Evolutionary conservation across 139 green algal species (phyloP).

Genomic region (Tetradesmus obliquus): DNA sequence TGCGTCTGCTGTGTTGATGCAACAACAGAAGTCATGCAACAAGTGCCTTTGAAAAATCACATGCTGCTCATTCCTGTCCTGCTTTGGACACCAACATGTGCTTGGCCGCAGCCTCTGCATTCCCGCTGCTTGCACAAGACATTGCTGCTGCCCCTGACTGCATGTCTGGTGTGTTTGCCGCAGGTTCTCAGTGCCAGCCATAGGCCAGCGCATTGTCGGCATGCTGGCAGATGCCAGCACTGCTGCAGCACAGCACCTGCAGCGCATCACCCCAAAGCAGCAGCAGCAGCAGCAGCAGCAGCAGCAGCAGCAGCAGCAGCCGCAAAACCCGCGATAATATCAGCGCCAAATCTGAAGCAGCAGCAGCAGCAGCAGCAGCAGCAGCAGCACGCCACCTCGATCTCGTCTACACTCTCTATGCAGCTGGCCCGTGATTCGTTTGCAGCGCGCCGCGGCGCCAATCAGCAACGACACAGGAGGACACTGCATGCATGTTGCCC

Average conservation of each 20-base stretch:
- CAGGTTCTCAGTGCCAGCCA: constrained; percentile 25
- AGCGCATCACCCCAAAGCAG: not conserved
- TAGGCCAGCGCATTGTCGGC: not conserved
- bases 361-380: not conserved
- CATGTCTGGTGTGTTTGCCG: not conserved
- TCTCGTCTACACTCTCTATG: not conserved
- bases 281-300: not conserved
- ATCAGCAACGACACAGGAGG: not conserved
- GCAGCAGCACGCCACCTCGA: not conserved
- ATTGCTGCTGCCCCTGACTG: no score
- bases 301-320: constrained; percentile 13
- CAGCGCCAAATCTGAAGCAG: no score
- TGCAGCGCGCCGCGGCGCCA: not conserved
- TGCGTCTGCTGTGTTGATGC: not conserved
- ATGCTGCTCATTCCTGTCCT: no score
- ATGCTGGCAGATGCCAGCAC: not conserved
- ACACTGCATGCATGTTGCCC: not conserved
- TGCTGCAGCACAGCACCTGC: not conserved
- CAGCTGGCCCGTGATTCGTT: not conserved
- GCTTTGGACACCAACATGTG: no score
- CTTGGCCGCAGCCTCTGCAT: no score
- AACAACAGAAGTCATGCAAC: not conserved
- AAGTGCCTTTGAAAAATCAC: not conserved
- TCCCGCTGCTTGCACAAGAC: no score
- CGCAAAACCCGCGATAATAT: no score